phyloP scores from a whole-genome alignment of 768 basidiomycete genomes.

The Amanita rubescens region DNA sequence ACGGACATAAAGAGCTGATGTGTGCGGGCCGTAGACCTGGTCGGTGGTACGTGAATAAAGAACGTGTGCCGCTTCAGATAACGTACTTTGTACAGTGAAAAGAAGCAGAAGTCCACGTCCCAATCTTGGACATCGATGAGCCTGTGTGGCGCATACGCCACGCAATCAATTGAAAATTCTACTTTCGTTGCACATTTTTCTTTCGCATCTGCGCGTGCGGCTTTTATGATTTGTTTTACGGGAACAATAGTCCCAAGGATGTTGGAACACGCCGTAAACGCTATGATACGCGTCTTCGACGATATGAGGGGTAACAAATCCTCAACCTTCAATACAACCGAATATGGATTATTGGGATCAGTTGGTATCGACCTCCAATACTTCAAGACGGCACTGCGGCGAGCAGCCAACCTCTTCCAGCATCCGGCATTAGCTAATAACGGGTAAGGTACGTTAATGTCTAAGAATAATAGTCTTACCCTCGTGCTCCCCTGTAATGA shows the following conservation, averaged over 20 bases:
- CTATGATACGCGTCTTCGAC: conserved; percentile 59
- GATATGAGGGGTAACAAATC: conserved; percentile 59
- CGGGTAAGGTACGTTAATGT: neutral
- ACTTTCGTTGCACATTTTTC: conserved; percentile 50
- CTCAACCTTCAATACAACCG: conserved; percentile 44
- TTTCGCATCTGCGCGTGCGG: conserved; percentile 42
- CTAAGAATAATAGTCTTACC: conserved; percentile 28
- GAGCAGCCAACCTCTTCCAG: conserved; percentile 68
- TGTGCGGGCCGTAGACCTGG: conserved; percentile 72
- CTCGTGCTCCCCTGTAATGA: conserved; percentile 78
- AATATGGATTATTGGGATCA: conserved; percentile 56
- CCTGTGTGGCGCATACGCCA: conserved; percentile 72
- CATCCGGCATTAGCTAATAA: conserved; percentile 60
- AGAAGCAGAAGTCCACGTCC: conserved; percentile 70
- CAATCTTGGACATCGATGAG: conserved; percentile 65
- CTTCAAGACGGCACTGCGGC: conserved; percentile 46
- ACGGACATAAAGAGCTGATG: conserved; percentile 59
- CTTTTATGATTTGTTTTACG: conserved; percentile 47
- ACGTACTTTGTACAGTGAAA: conserved; percentile 69
- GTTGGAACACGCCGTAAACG: conserved; percentile 71
- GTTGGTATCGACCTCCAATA: conserved; percentile 48
- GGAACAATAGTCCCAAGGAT: conserved; percentile 62
- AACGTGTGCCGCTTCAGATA: too few relatives aligned
- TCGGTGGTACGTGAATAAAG: neutral
- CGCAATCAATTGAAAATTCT: conserved; percentile 68